Conservation (phyloP, 345 rosid species). For the Hevea brasiliensis region DNA sequence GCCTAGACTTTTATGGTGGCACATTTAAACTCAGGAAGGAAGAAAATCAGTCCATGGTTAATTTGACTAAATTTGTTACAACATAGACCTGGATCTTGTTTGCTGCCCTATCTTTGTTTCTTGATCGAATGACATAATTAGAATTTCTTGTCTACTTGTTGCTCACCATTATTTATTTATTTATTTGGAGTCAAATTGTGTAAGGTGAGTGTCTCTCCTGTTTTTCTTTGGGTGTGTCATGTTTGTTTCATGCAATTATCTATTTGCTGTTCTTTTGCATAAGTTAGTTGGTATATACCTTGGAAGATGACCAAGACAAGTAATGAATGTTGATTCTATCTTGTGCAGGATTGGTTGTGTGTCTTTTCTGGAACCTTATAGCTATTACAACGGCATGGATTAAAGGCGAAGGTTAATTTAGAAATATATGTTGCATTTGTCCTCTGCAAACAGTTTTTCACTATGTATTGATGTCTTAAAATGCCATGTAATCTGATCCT, state of each 20-base stretch:
- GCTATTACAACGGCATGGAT: slow-evolving; percentile 87
- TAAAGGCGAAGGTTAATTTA: slow-evolving; percentile 67
- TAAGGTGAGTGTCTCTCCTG: neutral
- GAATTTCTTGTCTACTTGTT: neutral
- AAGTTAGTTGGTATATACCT: neutral
- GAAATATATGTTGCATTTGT: neutral
- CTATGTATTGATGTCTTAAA: neutral
- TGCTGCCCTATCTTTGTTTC: neutral
- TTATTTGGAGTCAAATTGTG: neutral
- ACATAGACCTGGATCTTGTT: neutral
- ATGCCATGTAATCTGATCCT: neutral
- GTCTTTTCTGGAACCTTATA: slow-evolving; percentile 83
- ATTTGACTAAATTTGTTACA: neutral
- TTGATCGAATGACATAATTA: neutral
- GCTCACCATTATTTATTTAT: neutral
- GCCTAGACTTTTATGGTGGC: neutral
- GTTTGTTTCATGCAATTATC: neutral
- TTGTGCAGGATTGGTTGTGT: slow-evolving; percentile 67
- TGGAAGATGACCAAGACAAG: neutral
- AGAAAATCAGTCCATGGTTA: neutral
- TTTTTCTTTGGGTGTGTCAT: neutral
- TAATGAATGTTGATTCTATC: slow-evolving; percentile 12
- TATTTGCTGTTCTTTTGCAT: neutral
- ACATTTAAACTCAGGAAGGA: neutral
- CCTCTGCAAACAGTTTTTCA: neutral